These are phyloP conservation scores for Metarhizium anisopliae DNA, from an alignment of 2,329 filamentous ascomycete genomes.

Conservation along the genomic window DNA sequence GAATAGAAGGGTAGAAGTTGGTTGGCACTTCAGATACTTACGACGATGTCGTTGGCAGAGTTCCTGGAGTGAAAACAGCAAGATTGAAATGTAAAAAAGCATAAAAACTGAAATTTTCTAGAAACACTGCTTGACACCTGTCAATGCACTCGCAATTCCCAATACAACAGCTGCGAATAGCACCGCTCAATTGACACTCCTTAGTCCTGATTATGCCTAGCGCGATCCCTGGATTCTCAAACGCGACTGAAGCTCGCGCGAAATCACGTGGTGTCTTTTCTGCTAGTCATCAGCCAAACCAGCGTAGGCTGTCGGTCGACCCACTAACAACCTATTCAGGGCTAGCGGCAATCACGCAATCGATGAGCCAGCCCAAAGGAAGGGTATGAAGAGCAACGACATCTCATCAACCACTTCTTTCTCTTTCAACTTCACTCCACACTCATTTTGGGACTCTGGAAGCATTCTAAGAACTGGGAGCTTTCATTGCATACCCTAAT, in stretches of 20 bases:
- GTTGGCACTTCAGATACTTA: background rate
- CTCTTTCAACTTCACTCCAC: constrained; percentile 12
- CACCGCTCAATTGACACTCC: no score
- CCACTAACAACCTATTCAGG: constrained; percentile 9
- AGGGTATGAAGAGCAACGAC: constrained; percentile 12
- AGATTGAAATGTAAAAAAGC: background rate
- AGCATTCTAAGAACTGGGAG: constrained; percentile 6
- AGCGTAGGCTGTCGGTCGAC: background rate
- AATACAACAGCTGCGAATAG: background rate
- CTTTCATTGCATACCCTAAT: constrained; percentile 13
- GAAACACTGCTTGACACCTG: background rate
- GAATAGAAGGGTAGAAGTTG: background rate
- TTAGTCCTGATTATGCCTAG: background rate
- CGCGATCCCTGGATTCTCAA: background rate
- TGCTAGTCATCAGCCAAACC: background rate
- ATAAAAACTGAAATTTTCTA: background rate
- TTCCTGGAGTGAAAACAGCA: background rate
- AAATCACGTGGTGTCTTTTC: background rate
- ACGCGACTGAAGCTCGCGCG: background rate
- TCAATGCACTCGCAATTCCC: background rate
- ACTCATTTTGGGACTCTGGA: constrained; percentile 2
- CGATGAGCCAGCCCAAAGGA: constrained; percentile 15
- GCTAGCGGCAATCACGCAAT: constrained; percentile 24
- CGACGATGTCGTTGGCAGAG: background rate
- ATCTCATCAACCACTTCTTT: constrained; percentile 7